phyloP scores from a whole-genome alignment of 805 yeast species.

The Ogataea trehalophila region DNA sequence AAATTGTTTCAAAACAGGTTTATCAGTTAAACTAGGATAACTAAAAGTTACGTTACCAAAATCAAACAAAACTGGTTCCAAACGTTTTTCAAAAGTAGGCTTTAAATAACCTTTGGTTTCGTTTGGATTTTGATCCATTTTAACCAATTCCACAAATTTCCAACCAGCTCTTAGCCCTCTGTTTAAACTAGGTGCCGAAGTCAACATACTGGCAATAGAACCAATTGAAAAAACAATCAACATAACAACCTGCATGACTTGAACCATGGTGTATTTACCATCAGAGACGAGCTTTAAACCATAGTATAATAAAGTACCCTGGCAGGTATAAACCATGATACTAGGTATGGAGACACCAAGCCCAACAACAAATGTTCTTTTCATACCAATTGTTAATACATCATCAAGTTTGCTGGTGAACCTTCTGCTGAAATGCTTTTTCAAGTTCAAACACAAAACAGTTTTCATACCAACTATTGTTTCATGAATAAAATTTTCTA shows the following conservation, averaged over 20 bases:
- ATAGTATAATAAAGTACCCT: constrained; percentile 70
- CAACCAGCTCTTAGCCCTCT: constrained; percentile 75
- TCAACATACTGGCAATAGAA: constrained; percentile 53
- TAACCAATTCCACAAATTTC: constrained; percentile 40
- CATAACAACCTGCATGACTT: constrained; percentile 64
- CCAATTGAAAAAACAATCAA: constrained; percentile 69
- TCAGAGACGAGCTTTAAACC: constrained; percentile 69
- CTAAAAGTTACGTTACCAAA: constrained; percentile 46
- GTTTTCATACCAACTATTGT: constrained; percentile 57
- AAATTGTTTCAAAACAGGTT: constrained; percentile 37
- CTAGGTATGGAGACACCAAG: constrained; percentile 58
- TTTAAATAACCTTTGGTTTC: constrained; percentile 35
- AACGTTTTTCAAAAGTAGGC: constrained; percentile 19
- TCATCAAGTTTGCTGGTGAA: constrained; percentile 29
- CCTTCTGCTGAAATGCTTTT: constrained; percentile 38
- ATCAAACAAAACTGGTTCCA: constrained; percentile 24
- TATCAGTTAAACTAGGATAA: constrained; percentile 34
- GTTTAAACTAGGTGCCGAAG: constrained; percentile 71
- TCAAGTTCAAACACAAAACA: constrained; percentile 52
- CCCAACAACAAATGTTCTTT: constrained; percentile 59
- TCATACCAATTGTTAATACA: constrained; percentile 37
- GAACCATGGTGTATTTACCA: constrained; percentile 49
- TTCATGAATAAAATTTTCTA: constrained; percentile 52
- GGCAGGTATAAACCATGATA: constrained; percentile 53
- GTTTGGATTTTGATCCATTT: constrained; percentile 28